Percentiles rank a stretch among this genome's conserved stretches.
phyloP scores from a whole-genome alignment of 2,329 filamentous ascomycete genomes.

The Albophoma yamanashiensis region DNA sequence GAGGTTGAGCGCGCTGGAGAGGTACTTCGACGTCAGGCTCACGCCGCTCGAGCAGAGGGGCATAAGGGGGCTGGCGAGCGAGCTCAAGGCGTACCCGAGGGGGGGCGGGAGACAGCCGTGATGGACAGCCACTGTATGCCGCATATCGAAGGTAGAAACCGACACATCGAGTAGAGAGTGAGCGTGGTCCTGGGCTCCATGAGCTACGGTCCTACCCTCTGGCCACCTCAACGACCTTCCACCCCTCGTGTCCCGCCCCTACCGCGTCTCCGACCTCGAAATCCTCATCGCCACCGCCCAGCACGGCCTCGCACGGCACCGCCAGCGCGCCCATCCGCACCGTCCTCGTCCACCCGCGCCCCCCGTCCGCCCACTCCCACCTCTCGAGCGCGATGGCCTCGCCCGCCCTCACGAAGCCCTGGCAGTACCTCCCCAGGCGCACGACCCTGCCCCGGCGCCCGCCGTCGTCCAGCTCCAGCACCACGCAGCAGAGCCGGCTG shows the following conservation, averaged over 20 bases:
- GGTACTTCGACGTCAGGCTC: conserved; percentile 39
- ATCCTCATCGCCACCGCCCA: neutral
- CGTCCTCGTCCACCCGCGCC: conserved; percentile 22
- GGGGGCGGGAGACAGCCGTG: too few species aligned
- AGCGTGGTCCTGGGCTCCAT: neutral
- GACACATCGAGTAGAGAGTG: neutral
- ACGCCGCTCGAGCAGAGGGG: conserved; percentile 32
- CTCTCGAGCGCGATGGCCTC: conserved; percentile 37
- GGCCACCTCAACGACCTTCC: conserved; percentile 7
- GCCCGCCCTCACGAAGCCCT: conserved; percentile 41
- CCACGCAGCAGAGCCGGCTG: conserved; percentile 17
- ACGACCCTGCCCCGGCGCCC: conserved; percentile 38
- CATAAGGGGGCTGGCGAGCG: conserved; percentile 29
- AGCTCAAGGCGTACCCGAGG: too few species aligned
- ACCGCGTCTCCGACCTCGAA: conserved; percentile 1
- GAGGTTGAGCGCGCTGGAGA: conserved; percentile 34
- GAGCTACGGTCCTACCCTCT: neutral
- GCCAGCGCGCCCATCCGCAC: conserved; percentile 21
- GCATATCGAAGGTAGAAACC: too few species aligned
- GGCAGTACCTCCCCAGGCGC: conserved; percentile 40
- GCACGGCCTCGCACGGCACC: conserved; percentile 22
- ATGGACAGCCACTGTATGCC: too few species aligned
- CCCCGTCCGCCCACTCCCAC: conserved; percentile 33
- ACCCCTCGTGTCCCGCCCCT: neutral
- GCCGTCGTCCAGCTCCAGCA: conserved; percentile 28